phyloP scores from a whole-genome alignment of 371 early-diverging fungal genomes.

The Nematocida sp. region DNA sequence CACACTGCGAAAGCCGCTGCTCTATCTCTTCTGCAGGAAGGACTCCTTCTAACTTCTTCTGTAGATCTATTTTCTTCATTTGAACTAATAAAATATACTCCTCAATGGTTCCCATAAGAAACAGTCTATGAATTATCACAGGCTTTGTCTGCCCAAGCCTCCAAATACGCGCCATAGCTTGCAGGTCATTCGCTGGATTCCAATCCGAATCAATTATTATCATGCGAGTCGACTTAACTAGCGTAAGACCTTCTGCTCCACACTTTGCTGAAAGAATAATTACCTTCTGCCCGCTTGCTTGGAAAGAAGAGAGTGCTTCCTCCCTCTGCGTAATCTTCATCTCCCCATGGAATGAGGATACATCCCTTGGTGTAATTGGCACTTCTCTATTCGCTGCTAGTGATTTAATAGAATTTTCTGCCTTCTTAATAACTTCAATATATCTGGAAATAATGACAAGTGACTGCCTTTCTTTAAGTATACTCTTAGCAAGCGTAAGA shows the following conservation, averaged over 20 bases:
- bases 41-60: conserved; percentile 36
- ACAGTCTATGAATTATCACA: conserved; percentile 48
- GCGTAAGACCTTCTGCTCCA: conserved; percentile 76
- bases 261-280: conserved; percentile 57
- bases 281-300: conserved; percentile 40
- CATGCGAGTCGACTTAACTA: conserved; percentile 86
- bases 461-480: conserved; percentile 28
- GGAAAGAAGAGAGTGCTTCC: conserved; percentile 32
- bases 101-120: conserved; percentile 55
- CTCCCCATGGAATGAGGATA: conserved; percentile 41
- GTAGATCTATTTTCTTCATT: conserved; percentile 52
- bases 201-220: conserved; percentile 89
- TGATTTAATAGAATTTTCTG: neutral
- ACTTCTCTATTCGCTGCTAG: conserved; percentile 21
- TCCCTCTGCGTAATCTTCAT: conserved; percentile 42
- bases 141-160: conserved; percentile 81
- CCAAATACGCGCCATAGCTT: conserved; percentile 84
- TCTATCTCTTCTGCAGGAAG: conserved; percentile 32
- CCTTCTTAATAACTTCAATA: conserved; percentile 34
- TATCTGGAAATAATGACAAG: conserved; percentile 42
- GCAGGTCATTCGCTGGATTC: conserved; percentile 91
- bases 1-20: conserved; percentile 37
- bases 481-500: conserved; percentile 5
- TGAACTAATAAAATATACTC: conserved; percentile 55
- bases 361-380: conserved; percentile 11